Evolutionary conservation across 139 green algal species (phyloP), one percentile per base, ranked within the genome.

Genomic region (Gonium pectorale): DNA sequence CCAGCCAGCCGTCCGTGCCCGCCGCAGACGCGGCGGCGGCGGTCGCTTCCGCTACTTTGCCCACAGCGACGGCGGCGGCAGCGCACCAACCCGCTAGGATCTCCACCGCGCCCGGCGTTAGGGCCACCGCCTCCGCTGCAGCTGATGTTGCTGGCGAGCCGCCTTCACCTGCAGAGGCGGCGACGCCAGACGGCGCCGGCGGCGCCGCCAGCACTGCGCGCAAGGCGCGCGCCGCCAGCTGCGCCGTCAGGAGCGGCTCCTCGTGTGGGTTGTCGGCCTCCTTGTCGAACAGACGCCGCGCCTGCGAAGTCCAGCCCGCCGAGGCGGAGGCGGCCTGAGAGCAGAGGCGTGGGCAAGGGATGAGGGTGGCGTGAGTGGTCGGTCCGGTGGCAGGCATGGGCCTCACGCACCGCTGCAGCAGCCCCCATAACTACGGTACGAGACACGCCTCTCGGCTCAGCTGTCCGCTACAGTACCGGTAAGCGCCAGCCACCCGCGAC

Each of bases 191-290:
- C n/a, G n/a, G n/a, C n/a, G n/a, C 24, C 40, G 13, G 54, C 37
- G 38, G 38, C 40, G 41, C 59, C 41, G 29, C 29, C 74, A 82
- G 74, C 15, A 71, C 40, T 5, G 35, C 31, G 33, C 80, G 54
- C 35, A 92, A 44, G n/a, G 66, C 59, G 24, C 27, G 22, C 29
- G 91, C 86, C 27, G 90, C 87, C 29, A 97, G 81, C 90, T 97
- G 94, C 0, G 91, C 91, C 21, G 93, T 31, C 46, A 96, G 86
- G 71, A 97, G 63, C 33, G 90, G 86, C 87, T 98, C 95, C 77
- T 95, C 88, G 67, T 98, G 95, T 19, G 95, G 92, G 86, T 98
- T 98, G 80, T 98, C 95, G 5, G 84, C 46, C 88, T 98, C 95
- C 21, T 90, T 91, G 62, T 98, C 95, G 86, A 98, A 98, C 38